Percentiles rank a stretch among this genome's conserved stretches.
Evolutionary conservation across 2,329 filamentous ascomycete genomes (phyloP).

Genomic region (Colletotrichum godetiae): DNA sequence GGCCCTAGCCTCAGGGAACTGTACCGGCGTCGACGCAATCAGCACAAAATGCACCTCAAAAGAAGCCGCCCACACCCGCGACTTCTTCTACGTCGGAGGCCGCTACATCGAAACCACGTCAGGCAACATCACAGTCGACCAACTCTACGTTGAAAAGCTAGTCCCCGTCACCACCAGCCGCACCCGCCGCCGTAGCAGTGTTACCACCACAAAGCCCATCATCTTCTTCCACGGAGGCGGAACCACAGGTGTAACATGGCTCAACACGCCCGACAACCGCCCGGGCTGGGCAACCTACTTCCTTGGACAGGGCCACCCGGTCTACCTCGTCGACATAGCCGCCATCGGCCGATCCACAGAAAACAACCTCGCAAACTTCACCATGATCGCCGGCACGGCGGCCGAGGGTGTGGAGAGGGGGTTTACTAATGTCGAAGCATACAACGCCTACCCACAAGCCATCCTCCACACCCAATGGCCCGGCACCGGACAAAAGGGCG

Average conservation of each 20-base stretch:
- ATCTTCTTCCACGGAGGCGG: constrained; percentile 33
- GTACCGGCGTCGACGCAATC: constrained; percentile 30
- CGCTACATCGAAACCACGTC: constrained; percentile 43
- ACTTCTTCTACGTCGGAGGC: constrained; percentile 51
- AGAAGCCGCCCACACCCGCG: constrained; percentile 39
- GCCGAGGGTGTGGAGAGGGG: constrained; percentile 42
- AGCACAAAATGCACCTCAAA: constrained; percentile 31
- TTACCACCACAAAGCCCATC: constrained; percentile 10
- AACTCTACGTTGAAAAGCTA: constrained; percentile 66
- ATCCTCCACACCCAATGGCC: constrained; percentile 52
- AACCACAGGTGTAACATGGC: constrained; percentile 41
- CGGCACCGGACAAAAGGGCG: constrained; percentile 42
- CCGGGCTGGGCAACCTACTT: constrained; percentile 60
- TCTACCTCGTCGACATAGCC: constrained; percentile 57
- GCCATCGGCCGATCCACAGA: constrained; percentile 50
- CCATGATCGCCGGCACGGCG: constrained; percentile 35
- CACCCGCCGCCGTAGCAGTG: not conserved
- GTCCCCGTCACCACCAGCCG: constrained; percentile 40
- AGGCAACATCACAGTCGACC: constrained; percentile 48
- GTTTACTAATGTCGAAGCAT: constrained; percentile 45
- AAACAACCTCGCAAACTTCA: constrained; percentile 38
- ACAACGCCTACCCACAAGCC: constrained; percentile 41
- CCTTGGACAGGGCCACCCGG: constrained; percentile 50
- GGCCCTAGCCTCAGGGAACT: constrained; percentile 5
- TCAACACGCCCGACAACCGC: constrained; percentile 58